Percentiles rank a stretch among this genome's conserved stretches.
These are phyloP conservation scores for Neofusicoccum parvum DNA, from an alignment of 2,329 filamentous ascomycete species.

Conservation along the genomic window DNA sequence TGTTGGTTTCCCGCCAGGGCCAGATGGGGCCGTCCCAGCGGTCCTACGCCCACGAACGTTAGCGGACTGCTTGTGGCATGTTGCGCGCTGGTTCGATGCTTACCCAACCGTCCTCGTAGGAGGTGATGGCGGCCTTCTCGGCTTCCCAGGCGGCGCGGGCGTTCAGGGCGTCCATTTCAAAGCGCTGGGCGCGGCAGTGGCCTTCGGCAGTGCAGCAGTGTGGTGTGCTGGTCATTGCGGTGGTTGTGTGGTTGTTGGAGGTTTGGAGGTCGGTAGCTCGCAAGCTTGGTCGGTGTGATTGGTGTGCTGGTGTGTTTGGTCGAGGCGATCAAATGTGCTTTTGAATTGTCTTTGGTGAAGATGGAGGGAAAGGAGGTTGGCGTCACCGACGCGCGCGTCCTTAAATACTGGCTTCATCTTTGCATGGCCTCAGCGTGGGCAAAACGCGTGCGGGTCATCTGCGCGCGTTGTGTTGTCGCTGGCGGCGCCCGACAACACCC, in stretches of 20 bases:
- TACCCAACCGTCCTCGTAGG: slow-evolving; percentile 27
- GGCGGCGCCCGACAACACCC: slow-evolving; percentile 10
- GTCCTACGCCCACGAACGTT: slow-evolving; percentile 15
- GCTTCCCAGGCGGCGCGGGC: slow-evolving; percentile 25
- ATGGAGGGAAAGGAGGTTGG: background rate
- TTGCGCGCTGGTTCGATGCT: background rate
- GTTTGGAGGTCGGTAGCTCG: slow-evolving; percentile 1
- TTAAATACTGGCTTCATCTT: background rate
- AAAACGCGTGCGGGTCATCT: slow-evolving; percentile 4
- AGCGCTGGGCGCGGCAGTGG: slow-evolving; percentile 32
- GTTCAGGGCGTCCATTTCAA: slow-evolving; percentile 25
- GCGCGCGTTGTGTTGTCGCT: slow-evolving; percentile 5
- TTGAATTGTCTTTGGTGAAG: background rate
- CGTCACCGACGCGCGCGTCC: background rate
- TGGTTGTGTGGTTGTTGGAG: background rate
- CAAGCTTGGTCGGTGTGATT: background rate
- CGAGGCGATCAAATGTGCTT: background rate
- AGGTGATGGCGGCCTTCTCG: slow-evolving; percentile 27
- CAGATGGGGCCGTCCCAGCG: slow-evolving; percentile 14
- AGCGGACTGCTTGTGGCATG: background rate
- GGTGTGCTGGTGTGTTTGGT: no score
- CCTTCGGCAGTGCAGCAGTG: slow-evolving; percentile 24
- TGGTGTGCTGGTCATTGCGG: slow-evolving; percentile 11
- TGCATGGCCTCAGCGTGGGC: background rate
- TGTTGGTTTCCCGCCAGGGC: slow-evolving; percentile 16